Conservation (phyloP, 345 rosid species). For the Anacardium occidentale region DNA sequence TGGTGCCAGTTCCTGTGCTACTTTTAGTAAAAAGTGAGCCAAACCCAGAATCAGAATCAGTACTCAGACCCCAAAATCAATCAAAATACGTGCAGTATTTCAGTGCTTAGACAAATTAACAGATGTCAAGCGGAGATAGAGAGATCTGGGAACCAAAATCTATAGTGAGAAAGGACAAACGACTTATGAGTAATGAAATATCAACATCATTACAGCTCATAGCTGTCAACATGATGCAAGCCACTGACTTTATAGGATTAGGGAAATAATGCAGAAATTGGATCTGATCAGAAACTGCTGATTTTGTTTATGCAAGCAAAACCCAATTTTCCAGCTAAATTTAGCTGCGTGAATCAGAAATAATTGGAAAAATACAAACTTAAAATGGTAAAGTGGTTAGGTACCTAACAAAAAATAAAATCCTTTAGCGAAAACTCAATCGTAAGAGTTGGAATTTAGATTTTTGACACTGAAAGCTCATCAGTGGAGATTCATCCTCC, state of each 20-base stretch:
- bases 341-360: slow-evolving; percentile 3
- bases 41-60: background rate
- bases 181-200: slow-evolving; percentile 16
- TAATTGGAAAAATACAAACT: background rate
- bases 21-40: slow-evolving; percentile 1
- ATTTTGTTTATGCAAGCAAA: slow-evolving; percentile 16
- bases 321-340: slow-evolving; percentile 15
- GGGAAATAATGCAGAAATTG: background rate
- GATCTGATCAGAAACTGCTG: slow-evolving; percentile 15
- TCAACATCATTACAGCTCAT: slow-evolving; percentile 43
- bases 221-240: background rate
- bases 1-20: slow-evolving; percentile 24
- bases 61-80: background rate
- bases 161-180: background rate
- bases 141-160: slow-evolving; percentile 6
- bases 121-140: slow-evolving; percentile 9
- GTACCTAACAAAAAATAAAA: background rate
- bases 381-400: background rate
- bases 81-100: background rate
- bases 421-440: background rate
- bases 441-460: background rate
- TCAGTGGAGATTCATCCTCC: background rate
- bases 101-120: background rate
- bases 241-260: background rate
- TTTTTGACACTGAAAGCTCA: slow-evolving; percentile 2